Percentiles rank a stretch among this genome's conserved stretches.
These are phyloP conservation scores for Flaveria trinervia DNA, from an alignment of 129 eudicot genomes.

Conservation along the genomic window DNA sequence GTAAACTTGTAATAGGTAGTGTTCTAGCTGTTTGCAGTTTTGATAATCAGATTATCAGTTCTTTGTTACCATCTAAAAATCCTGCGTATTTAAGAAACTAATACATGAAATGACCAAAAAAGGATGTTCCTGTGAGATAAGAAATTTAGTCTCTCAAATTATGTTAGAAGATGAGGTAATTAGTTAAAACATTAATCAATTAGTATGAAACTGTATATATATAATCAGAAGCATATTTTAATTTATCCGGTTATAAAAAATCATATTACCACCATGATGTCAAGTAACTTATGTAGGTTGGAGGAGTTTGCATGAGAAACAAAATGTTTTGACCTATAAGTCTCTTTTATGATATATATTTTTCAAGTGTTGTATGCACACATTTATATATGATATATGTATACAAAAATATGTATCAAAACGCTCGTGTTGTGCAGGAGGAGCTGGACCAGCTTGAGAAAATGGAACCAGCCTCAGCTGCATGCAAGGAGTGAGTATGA, in stretches of 20 bases:
- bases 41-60: background rate
- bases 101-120: background rate
- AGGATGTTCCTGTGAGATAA: background rate
- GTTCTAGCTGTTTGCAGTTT: background rate
- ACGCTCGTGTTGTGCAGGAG: slow-evolving; percentile 51
- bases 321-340: background rate
- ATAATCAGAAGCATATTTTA: background rate
- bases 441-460: slow-evolving; percentile 83
- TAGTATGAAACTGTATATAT: background rate
- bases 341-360: background rate
- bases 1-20: background rate
- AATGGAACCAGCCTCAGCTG: slow-evolving; percentile 76
- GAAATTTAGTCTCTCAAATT: background rate
- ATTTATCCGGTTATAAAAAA: background rate
- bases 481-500: slow-evolving; percentile 81
- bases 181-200: background rate
- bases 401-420: background rate
- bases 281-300: background rate
- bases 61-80: background rate
- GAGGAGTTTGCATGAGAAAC: background rate
- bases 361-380: background rate
- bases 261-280: background rate
- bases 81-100: background rate
- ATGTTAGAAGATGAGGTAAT: background rate
- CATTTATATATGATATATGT: background rate